These are phyloP conservation scores for Puccinia polysora DNA, from an alignment of 1,284 basidiomycete species.

Conservation along the genomic window DNA sequence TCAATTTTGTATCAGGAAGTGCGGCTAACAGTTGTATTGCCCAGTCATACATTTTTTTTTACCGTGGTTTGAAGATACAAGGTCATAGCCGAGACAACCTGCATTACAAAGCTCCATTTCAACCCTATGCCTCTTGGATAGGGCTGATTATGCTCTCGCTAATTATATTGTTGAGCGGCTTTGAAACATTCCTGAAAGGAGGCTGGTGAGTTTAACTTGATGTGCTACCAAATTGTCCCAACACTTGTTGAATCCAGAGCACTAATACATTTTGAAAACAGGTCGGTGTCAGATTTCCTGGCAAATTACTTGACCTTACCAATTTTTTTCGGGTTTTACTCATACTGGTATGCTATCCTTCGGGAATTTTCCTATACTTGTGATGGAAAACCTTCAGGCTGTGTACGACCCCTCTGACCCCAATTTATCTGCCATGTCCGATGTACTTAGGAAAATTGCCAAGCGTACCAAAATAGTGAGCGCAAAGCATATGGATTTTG, in stretches of 20 bases:
- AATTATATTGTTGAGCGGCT: slow-evolving; percentile 64
- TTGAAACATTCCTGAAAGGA: slow-evolving; percentile 62
- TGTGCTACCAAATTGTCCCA: slow-evolving; percentile 47
- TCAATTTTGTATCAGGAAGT: slow-evolving; percentile 35
- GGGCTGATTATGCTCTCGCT: slow-evolving; percentile 59
- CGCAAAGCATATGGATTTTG: slow-evolving; percentile 51
- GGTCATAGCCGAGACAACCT: slow-evolving; percentile 60
- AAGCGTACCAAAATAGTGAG: slow-evolving; percentile 35
- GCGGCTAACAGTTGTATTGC: slow-evolving; percentile 57
- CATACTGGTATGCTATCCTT: slow-evolving; percentile 59
- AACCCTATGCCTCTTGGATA: slow-evolving; percentile 65
- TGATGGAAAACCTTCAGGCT: no score
- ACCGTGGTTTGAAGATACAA: slow-evolving; percentile 62
- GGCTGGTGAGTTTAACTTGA: slow-evolving; percentile 64
- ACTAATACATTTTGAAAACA: background rate
- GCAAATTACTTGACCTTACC: slow-evolving; percentile 73
- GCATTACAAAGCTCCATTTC: slow-evolving; percentile 58
- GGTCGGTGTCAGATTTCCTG: slow-evolving; percentile 52
- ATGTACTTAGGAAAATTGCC: slow-evolving; percentile 33
- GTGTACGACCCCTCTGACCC: no score
- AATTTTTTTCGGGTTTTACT: slow-evolving; percentile 72
- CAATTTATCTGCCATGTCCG: no score
- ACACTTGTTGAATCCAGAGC: background rate
- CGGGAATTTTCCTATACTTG: no score
- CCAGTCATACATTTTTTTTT: slow-evolving; percentile 69